Evolutionary conservation across 805 yeast species (phyloP).

Genomic region (Myxozyma nipponensis): DNA sequence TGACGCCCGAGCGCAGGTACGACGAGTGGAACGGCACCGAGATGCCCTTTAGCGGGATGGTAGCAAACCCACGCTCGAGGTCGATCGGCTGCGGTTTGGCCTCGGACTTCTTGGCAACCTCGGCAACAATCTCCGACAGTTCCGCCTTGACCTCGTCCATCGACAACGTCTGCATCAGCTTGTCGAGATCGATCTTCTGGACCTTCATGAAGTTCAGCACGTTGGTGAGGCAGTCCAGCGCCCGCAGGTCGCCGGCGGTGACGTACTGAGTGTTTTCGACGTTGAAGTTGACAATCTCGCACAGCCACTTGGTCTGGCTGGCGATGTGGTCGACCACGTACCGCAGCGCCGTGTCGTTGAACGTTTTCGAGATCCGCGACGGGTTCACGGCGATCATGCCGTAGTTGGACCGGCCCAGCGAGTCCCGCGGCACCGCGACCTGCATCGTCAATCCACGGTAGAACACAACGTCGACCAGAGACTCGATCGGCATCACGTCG

Average conservation of each 20-base stretch:
- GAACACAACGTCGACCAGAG: conserved; percentile 44
- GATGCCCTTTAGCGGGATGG: conserved; percentile 96
- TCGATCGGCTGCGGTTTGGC: conserved; percentile 97
- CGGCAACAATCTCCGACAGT: conserved; percentile 79
- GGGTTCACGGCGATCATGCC: conserved; percentile 99
- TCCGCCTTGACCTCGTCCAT: conserved; percentile 87
- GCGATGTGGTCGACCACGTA: conserved; percentile 89
- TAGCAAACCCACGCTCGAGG: conserved; percentile 95
- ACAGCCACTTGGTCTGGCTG: conserved; percentile 81
- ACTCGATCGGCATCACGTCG: conserved; percentile 98
- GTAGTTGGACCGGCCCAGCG: conserved; percentile 90
- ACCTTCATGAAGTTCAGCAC: conserved; percentile 89
- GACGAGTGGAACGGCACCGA: conserved; percentile 99
- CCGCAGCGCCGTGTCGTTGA: conserved; percentile 88
- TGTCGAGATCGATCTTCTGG: conserved; percentile 89
- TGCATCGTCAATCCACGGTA: conserved; percentile 99
- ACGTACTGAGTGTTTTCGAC: conserved; percentile 98
- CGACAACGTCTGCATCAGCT: conserved; percentile 75
- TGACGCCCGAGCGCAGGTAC: conserved; percentile 97
- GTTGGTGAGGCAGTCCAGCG: conserved; percentile 85
- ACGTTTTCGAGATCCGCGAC: conserved; percentile 80
- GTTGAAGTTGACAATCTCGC: conserved; percentile 96
- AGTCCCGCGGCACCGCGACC: conserved; percentile 98
- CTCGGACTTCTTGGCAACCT: conserved; percentile 71
- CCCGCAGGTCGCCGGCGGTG: conserved; percentile 97